Conservation (phyloP, 345 rosid species). For the Populus euphratica region DNA sequence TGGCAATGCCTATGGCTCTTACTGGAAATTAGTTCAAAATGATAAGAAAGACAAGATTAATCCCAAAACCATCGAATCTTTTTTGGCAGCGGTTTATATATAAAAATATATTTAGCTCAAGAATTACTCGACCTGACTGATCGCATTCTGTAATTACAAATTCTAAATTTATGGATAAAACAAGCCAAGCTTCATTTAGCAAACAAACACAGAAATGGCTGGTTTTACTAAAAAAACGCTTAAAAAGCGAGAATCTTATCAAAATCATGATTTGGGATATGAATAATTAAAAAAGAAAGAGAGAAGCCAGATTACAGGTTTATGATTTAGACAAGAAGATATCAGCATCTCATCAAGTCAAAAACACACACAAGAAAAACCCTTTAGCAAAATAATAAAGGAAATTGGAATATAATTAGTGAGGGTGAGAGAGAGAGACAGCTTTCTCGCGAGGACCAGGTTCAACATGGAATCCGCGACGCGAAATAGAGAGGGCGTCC, state of each 20-base stretch:
- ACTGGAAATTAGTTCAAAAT: not conserved
- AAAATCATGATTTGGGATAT: not conserved
- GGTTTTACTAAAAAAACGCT: not conserved
- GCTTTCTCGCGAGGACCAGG: constrained; percentile 89
- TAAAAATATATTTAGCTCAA: not conserved
- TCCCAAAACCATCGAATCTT: not conserved
- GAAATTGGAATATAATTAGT: not conserved
- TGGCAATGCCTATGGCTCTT: not conserved
- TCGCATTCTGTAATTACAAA: no score
- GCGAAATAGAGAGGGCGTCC: constrained; percentile 38
- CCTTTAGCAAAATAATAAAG: not conserved
- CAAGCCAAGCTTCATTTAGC: no score
- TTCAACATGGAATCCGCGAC: constrained; percentile 71
- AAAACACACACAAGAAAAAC: not conserved
- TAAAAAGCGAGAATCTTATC: no score
- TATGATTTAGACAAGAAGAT: no score
- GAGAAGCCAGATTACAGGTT: no score
- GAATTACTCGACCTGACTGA: not conserved
- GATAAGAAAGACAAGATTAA: not conserved
- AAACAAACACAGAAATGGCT: no score
- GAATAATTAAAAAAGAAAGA: no score
- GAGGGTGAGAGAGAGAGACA: constrained; percentile 40
- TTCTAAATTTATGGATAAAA: not conserved
- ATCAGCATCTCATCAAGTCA: no score
- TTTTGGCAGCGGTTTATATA: not conserved